Evolutionary conservation across 2,329 filamentous ascomycete genomes (phyloP).

Genomic region (Akanthomyces dipterigenus): DNA sequence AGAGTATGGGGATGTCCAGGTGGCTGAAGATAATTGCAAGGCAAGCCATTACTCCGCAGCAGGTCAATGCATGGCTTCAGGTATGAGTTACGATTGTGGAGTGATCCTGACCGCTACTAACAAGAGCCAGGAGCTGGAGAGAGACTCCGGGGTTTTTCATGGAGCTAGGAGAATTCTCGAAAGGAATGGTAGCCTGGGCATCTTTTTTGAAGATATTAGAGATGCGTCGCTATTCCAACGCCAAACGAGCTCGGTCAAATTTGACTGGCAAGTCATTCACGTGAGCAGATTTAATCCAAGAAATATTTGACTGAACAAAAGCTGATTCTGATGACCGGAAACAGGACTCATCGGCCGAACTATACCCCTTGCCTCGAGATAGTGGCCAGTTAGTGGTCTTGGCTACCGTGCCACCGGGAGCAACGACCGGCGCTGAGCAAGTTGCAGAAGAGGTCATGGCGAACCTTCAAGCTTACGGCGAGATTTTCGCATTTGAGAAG

Average conservation of each 20-base stretch:
- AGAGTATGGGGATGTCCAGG: constrained; percentile 38
- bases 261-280: constrained; percentile 36
- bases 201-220: constrained; percentile 54
- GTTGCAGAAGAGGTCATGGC: constrained; percentile 24
- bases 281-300: constrained; percentile 11
- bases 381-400: constrained; percentile 25
- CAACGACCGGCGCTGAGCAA: constrained; percentile 25
- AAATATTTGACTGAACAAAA: background rate
- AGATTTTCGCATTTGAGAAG: constrained; percentile 45
- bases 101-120: background rate
- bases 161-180: constrained; percentile 32
- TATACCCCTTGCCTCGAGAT: constrained; percentile 10
- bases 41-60: constrained; percentile 23
- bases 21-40: constrained; percentile 35
- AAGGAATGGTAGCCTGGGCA: constrained; percentile 38
- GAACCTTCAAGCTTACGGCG: constrained; percentile 39
- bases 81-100: constrained; percentile 28
- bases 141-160: constrained; percentile 26
- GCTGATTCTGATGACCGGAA: background rate
- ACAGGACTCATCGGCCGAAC: constrained; percentile 11
- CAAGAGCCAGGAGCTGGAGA: constrained; percentile 31
- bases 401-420: constrained; percentile 17
- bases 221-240: constrained; percentile 48
- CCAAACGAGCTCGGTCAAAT: constrained; percentile 35
- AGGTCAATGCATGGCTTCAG: constrained; percentile 38